A percentile compares a stretch with the other conserved stretches of the same genome.
These are phyloP conservation scores for Termitomyces sp. DNA, from an alignment of 768 basidiomycete species.

Conservation along the genomic window DNA sequence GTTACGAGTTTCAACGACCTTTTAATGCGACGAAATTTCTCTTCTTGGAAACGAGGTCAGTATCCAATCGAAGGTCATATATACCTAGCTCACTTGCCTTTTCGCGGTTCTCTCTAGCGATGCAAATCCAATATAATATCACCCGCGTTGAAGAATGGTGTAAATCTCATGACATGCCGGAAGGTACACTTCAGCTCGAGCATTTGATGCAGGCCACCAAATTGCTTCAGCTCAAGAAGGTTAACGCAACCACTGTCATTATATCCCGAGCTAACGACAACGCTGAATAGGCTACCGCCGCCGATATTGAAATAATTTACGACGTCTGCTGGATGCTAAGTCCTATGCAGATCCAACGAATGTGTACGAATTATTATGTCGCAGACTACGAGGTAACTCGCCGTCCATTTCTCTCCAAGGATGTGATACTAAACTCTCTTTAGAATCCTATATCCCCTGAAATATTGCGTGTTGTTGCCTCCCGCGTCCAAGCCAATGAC, in stretches of 20 bases:
- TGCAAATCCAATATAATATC: constrained; percentile 99
- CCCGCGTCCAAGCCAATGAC: constrained; percentile 93
- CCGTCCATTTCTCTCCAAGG: not conserved
- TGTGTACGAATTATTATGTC: constrained; percentile 98
- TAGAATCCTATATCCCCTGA: constrained; percentile 97
- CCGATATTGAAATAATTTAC: constrained; percentile 98
- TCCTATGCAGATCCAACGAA: constrained; percentile 98
- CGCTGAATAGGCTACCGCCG: constrained; percentile 67
- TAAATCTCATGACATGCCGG: constrained; percentile 99
- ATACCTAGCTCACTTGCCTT: not conserved
- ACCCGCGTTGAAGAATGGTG: constrained; percentile 99
- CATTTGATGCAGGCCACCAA: constrained; percentile 99
- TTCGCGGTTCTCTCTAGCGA: constrained; percentile 48
- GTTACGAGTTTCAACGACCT: constrained; percentile 98
- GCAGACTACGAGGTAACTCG: constrained; percentile 89
- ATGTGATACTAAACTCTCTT: not conserved
- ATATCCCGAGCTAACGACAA: constrained; percentile 5
- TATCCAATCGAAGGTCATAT: constrained; percentile 3
- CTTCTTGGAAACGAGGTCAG: constrained; percentile 98
- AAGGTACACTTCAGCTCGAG: constrained; percentile 94
- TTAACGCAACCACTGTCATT: constrained; percentile 19
- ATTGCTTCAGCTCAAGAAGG: constrained; percentile 96
- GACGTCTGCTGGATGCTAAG: constrained; percentile 99
- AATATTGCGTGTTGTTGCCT: constrained; percentile 94
- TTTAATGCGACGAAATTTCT: constrained; percentile 97